Base-by-base conservation (phyloP, 179 eudicot species). In the Corrigiola litoralis region DNA sequence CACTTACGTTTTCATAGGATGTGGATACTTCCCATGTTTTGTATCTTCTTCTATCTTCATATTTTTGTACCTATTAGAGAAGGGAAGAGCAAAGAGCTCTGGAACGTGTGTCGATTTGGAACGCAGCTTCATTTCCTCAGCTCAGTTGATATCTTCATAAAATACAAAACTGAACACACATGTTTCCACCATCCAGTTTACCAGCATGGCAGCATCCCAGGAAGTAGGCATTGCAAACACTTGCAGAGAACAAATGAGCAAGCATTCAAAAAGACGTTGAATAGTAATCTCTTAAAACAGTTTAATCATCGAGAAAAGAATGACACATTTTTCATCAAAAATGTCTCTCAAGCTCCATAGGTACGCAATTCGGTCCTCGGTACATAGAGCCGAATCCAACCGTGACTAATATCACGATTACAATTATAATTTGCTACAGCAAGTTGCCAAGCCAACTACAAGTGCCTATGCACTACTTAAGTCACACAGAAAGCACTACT, bases 81-180 rank as follows among this genome's bases (percentile, higher is more conserved):
- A 44, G 36, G 36, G 28, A 36, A 49, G 32, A 60, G n/a, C 20
- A 31, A 32, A 57, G 20, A 60, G 38, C 45, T 61, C 37, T 6
- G 42, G 10, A 40, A 74, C 78, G 73, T 69, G 78, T 68, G 69
- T n/a, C n/a, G 50, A 61, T 52, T 50, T 29, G 61, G 29, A 63
- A 48, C 73, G 57, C 57, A 38, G 47, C 60, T 37, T 5, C 40
- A 18, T 16, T 55, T 45, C 63, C 63, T 62, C 69, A 41, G 49
- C 58, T 58, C 7, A n/a, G 63, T 32, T n/a, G 20, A 13, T 45
- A 31, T 16, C 38, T 5, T n/a, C n/a, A n/a, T n/a, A 58, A 66
- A 51, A 45, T 9, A 12, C 17, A 8, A 28, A 56, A n/a, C 12
- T 6, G 37, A 17, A 7, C 52, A 17, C 21, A 20, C 21, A 34